Evolutionary conservation across 352 stramenopile species (phyloP), one percentile per base, ranked within the genome.

Genomic region (Pythium oligandrum): DNA sequence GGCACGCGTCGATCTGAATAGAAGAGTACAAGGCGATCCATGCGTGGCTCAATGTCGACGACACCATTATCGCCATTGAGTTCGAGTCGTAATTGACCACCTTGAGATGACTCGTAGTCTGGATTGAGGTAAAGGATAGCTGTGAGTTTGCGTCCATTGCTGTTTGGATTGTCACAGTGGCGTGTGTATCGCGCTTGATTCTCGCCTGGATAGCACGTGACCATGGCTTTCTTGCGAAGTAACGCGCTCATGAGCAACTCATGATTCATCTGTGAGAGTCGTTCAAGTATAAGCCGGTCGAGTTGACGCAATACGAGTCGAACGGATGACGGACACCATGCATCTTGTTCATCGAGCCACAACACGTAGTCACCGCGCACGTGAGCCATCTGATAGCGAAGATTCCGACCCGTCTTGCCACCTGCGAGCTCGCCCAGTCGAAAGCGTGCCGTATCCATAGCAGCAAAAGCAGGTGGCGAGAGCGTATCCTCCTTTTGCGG

Each of bases 111-210:
- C 17, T 26, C 3, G 4, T 46, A 6, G 26, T 63, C 44, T 0
- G 53, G 40, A 38, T 83, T 83, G n/a, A 75, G 54, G 44, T 83
- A 83, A 38, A 83, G n/a, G 38, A 83, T 75, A 26, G 65, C 73
- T 4, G 73, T 83, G 32, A 83, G 54, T 55, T 81, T 83, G 34
- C 68, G 68, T 0, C 72, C 69, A 26, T 75, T 77, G 30, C 47
- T 40, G 46, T 79, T 79, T 0, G 73, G 72, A 55, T 83, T 83
- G 50, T 81, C 73, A 51, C 68, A 81, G 38, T 83, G 73, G 12
- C 60, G 56, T 9, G 75, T 75, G 60, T 83, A 83, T 9, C 59
- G 40, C 1, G 73, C 68, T 8, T 57, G 55, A 6, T 58, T 52
- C 34, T 56, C 35, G 11, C 70, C 70, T 6, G 73, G 70, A 40